Percentiles rank a stretch among this genome's conserved stretches.
These are phyloP conservation scores for Wickerhamiella spandovensis DNA, from an alignment of 805 yeast genomes.

Conservation along the genomic window DNA sequence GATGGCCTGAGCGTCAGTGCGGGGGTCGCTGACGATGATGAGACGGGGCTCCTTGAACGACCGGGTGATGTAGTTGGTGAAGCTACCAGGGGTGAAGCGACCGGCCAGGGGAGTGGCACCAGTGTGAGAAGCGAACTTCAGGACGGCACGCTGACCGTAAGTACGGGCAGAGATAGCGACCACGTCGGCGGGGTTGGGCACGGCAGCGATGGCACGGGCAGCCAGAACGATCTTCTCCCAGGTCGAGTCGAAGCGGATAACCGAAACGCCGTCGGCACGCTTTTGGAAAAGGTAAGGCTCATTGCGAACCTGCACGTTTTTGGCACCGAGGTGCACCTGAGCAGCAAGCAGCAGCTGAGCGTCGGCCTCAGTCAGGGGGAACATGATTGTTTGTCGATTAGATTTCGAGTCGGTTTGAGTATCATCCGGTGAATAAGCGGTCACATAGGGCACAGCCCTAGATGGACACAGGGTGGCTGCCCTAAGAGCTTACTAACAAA, in stretches of 20 bases:
- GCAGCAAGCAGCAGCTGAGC: constrained; percentile 99
- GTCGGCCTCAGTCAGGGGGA: constrained; percentile 80
- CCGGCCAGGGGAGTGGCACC: constrained; percentile 99
- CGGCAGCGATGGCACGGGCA: constrained; percentile 98
- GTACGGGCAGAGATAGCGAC: constrained; percentile 99
- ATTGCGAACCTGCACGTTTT: constrained; percentile 81
- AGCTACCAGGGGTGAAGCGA: constrained; percentile 99
- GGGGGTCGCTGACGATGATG: constrained; percentile 98
- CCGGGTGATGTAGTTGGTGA: constrained; percentile 99
- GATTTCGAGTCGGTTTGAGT: not conserved
- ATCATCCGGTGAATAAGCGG: not conserved
- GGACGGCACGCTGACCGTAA: constrained; percentile 99
- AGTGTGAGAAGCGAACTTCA: constrained; percentile 98
- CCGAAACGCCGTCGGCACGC: constrained; percentile 98
- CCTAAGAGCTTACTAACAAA: too few species aligned
- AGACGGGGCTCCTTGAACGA: constrained; percentile 99
- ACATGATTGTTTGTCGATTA: constrained; percentile 5
- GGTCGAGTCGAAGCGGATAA: constrained; percentile 96
- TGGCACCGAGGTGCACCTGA: constrained; percentile 98
- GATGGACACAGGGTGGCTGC: too few species aligned
- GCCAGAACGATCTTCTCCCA: constrained; percentile 99
- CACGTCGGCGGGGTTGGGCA: constrained; percentile 96
- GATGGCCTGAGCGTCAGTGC: constrained; percentile 99
- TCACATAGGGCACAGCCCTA: not conserved
- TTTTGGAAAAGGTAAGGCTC: constrained; percentile 19